Base-by-base conservation (phyloP, 768 basidiomycete genomes). In the Macrolepiota dolichaula region DNA sequence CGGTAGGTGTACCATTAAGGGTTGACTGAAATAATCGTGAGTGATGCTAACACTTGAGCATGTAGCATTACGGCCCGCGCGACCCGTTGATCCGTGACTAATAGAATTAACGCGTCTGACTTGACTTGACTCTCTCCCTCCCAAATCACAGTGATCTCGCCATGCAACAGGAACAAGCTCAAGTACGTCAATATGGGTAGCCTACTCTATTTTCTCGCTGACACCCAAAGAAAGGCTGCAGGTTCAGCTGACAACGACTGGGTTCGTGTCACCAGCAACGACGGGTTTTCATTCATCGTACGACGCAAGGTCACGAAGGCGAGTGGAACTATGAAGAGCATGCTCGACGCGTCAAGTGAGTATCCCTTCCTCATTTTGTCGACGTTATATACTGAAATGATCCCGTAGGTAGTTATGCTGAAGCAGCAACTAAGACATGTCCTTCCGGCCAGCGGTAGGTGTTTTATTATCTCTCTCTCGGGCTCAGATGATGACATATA, bases 251-350 rank as follows among this genome's bases (percentile, higher is more conserved):
- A 76, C 22, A 74, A 79, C 10, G 85, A 85, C 59, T 95, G 91
- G 91, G 85, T 94, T 35, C 82, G 88, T 38, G 78, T 94, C 10
- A 82, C 82, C 44, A 92, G 89, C 71, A 79, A 78, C 1, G 94
- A 96, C 65, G 92, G 92, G 0, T 93, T 86, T 71, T 83, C 87
- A 1, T 96, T 89, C 72, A 81, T 96, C 59, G 81, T 96, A 53
- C 82, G 81, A 54, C 82, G 91, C 38, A 90, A 84, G 62, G 82
- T 94, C 15, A 92, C 91, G 13, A 78, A 85, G 56, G 80, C 81
- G 12, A 95, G 94, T 66, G 92, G 89, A 10, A 94, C 90, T 0
- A 85, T 97, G 73, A 84, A 83, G 66, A 87, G 84, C 69, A 93
- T 90, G 85, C 74, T 96, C 64, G 90, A 88, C 69, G 80, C 82